Evolutionary conservation across 768 basidiomycete species (phyloP).

Genomic region (Lactarius pseudohatsudake): DNA sequence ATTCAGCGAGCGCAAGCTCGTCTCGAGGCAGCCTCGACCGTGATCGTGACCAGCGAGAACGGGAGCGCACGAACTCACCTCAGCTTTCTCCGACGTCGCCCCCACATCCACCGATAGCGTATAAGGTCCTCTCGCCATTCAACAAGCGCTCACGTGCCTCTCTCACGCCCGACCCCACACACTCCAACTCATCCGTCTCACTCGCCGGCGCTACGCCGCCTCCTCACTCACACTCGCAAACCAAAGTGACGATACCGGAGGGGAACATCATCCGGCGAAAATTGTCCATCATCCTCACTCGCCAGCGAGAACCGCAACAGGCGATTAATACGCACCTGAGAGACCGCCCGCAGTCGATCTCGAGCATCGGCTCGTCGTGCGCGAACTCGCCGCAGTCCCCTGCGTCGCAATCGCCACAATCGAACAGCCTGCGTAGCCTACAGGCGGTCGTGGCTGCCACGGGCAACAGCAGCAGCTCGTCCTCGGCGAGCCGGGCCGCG

Average conservation of each 20-base stretch:
- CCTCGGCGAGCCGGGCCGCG: constrained; percentile 35
- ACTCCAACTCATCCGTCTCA: constrained; percentile 27
- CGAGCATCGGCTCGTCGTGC: constrained; percentile 46
- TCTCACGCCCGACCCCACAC: constrained; percentile 20
- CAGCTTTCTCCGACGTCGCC: constrained; percentile 4
- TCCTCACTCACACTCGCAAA: not conserved
- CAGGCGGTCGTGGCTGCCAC: constrained; percentile 38
- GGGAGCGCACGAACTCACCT: constrained; percentile 15
- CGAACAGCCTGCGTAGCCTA: constrained; percentile 56
- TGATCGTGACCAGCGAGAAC: not conserved
- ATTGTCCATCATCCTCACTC: constrained; percentile 41
- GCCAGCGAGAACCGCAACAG: constrained; percentile 25
- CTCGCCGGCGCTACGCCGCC: constrained; percentile 10
- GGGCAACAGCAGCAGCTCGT: not conserved
- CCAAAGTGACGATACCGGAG: constrained; percentile 7
- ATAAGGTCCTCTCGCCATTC: constrained; percentile 34
- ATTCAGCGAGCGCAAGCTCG: constrained; percentile 25
- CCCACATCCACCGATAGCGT: constrained; percentile 29
- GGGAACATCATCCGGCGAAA: constrained; percentile 33
- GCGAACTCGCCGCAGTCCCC: constrained; percentile 39
- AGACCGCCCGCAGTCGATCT: constrained; percentile 50
- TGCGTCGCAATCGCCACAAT: constrained; percentile 39
- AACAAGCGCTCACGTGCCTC: constrained; percentile 25
- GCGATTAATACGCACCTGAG: constrained; percentile 41
- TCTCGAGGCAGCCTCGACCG: constrained; percentile 26